Base-by-base conservation (phyloP, 768 basidiomycete genomes). In the Amanita pseudoporphyria region DNA sequence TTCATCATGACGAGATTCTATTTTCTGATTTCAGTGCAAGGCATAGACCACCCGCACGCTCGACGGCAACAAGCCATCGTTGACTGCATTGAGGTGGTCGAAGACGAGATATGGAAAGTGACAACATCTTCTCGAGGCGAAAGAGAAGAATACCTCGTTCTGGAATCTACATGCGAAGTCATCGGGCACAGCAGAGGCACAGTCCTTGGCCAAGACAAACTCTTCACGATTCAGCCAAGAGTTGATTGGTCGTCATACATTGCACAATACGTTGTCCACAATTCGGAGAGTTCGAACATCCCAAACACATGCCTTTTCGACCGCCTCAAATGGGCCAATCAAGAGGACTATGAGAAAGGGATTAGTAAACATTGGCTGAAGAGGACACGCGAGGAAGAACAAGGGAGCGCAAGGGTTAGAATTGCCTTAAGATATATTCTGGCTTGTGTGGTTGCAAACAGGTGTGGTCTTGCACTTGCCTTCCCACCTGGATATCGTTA, bases 141-240 rank as follows among this genome's bases (percentile, higher is more conserved):
- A 10, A 59, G 53, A 18, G 65, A 73, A 50, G 60, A 58, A 9
- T 72, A 77, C 54, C 79, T 80, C 57, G 78, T 86, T 22, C 63
- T 90, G 1, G 84, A 84, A 52, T 60, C 74, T 18, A 89, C 87
- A 0, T 86, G 86, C 57, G 87, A 89, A 57, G 79, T 82, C 28
- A 72, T 87, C 47, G 84, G 84, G 0, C 66, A 61, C 28, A 56
- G 62, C 16, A 16, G 47, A 21, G 38, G 50, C 24, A 14, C 21
- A 19, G 42, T 49, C 41, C 24, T 1, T 18, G 35, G 36, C 37
- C 31, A 51, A 36, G 26, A 37, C 42, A 13, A 22, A 18, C 10
- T 31, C 7, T 5, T 39, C 12, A 9, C 24, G 14, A 13, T 28
- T 35, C 52, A 28, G 39, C 57, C 76, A 30, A 78, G 87, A 6